Conservation (phyloP, 768 basidiomycete genomes). For the Boletus pseudopeckii region DNA sequence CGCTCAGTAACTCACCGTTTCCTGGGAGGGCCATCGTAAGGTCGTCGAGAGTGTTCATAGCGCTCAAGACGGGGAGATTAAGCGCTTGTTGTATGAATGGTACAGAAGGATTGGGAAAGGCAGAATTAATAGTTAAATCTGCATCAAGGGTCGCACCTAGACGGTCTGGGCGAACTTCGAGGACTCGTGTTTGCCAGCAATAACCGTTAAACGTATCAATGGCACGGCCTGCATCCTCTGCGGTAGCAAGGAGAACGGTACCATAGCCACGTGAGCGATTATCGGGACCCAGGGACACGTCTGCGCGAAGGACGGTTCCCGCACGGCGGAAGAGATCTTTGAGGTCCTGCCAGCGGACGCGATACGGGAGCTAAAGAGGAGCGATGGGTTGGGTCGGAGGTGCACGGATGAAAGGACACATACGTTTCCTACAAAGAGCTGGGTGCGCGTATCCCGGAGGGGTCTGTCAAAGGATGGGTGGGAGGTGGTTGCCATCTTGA, state of each 20-base stretch:
- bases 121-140: constrained; percentile 17
- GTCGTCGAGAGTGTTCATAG: constrained; percentile 19
- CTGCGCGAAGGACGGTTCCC: constrained; percentile 81
- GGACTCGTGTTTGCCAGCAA: constrained; percentile 90
- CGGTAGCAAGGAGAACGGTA: constrained; percentile 90
- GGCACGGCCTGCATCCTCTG: constrained; percentile 90
- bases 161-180: constrained; percentile 90
- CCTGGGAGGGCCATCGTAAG: constrained; percentile 8
- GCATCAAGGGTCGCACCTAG: constrained; percentile 37
- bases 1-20: constrained; percentile 25
- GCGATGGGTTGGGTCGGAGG: neutral
- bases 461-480: constrained; percentile 50
- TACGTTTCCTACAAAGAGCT: constrained; percentile 96
- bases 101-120: constrained; percentile 12
- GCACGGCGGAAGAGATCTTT: constrained; percentile 97
- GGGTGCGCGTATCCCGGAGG: constrained; percentile 83
- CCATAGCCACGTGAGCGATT: constrained; percentile 93
- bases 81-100: constrained; percentile 22
- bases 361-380: constrained; percentile 77
- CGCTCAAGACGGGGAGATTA: constrained; percentile 9
- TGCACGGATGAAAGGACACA: constrained; percentile 27
- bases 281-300: constrained; percentile 77
- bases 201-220: constrained; percentile 97
- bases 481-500: constrained; percentile 83
- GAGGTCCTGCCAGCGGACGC: constrained; percentile 98